phyloP scores from a whole-genome alignment of 495 filamentous ascomycete genomes.

The Talaromyces ruber region DNA sequence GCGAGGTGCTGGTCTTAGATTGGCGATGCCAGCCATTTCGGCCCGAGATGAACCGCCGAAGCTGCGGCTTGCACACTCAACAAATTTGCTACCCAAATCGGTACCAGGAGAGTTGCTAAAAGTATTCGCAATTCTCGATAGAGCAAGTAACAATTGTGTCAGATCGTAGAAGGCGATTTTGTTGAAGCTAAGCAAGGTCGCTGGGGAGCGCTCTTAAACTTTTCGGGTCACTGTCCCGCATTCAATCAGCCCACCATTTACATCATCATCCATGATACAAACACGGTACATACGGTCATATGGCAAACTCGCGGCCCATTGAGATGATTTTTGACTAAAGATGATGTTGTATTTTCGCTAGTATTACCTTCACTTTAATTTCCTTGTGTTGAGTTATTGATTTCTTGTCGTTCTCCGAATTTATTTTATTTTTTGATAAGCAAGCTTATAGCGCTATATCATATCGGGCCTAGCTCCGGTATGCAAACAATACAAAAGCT shows the following conservation, averaged over 20 bases:
- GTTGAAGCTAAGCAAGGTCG: neutral
- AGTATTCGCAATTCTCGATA: neutral
- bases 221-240: neutral
- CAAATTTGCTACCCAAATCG: neutral
- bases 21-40: slow-evolving; percentile 7
- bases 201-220: neutral
- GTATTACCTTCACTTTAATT: neutral
- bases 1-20: slow-evolving; percentile 25
- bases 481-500: too few species aligned
- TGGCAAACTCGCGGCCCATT: slow-evolving; percentile 13
- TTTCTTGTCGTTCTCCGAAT: neutral
- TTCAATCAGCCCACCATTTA: neutral
- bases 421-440: neutral
- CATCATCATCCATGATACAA: neutral
- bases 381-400: too few species aligned
- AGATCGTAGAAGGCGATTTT: neutral
- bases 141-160: neutral
- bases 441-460: neutral
- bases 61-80: neutral
- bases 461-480: neutral
- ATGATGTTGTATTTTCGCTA: neutral
- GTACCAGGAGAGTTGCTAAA: neutral
- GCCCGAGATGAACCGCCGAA: neutral
- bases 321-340: neutral
- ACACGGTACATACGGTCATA: neutral